Conservation (phyloP, 139 green algal genomes). For the Chlamydomonas asymmetrica region DNA sequence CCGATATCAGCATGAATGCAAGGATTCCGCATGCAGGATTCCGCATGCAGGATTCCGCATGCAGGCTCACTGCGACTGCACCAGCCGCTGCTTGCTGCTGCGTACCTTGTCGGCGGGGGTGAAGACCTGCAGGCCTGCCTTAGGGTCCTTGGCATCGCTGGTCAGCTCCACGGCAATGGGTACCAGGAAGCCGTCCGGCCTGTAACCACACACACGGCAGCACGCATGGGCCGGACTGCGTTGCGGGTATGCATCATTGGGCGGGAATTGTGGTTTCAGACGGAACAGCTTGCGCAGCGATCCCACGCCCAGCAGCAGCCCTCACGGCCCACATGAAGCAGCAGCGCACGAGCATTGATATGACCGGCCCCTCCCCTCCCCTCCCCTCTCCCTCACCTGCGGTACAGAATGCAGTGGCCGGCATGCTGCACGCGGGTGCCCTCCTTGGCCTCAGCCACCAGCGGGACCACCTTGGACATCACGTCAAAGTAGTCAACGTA, state of each 20-base stretch:
- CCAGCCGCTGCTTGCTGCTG: no score
- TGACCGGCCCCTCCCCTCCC: no score
- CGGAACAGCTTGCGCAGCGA: neutral
- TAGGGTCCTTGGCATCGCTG: no score
- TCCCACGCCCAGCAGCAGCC: no score
- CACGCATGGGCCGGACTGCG: neutral
- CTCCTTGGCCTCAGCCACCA: neutral
- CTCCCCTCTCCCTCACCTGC: conserved; percentile 25
- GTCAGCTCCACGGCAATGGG: conserved; percentile 51
- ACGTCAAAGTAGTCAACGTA: conserved; percentile 34
- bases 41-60: conserved; percentile 7
- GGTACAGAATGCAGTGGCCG: conserved; percentile 32
- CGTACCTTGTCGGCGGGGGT: no score
- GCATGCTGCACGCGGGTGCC: conserved; percentile 34
- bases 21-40: neutral
- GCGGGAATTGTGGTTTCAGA: neutral
- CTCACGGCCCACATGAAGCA: neutral
- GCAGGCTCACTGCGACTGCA: no score
- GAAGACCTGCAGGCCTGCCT: no score
- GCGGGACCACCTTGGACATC: conserved; percentile 12
- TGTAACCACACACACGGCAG: conserved; percentile 2
- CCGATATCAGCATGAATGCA: neutral
- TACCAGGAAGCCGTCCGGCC: conserved; percentile 5
- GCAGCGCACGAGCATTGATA: neutral
- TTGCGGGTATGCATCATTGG: neutral